phyloP scores from a whole-genome alignment of 2,329 filamentous ascomycete species.

The Paecilomyces variotii region DNA sequence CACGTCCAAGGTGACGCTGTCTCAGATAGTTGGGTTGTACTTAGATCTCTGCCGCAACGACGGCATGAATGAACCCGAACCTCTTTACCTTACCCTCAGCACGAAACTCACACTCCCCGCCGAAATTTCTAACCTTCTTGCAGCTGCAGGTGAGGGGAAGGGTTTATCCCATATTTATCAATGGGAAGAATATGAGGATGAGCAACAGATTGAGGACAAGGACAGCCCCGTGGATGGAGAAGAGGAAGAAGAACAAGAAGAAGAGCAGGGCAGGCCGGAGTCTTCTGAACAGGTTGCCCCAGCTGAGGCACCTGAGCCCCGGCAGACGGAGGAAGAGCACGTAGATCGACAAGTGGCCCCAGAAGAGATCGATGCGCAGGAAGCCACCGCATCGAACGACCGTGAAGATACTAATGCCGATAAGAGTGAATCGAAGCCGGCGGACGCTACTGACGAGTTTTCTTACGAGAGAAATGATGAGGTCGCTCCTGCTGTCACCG shows the following conservation, averaged over 20 bases:
- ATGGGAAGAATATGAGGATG: slow-evolving; percentile 44
- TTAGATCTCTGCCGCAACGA: slow-evolving; percentile 53
- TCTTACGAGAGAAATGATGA: slow-evolving; percentile 8
- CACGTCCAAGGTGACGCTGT: slow-evolving; percentile 43
- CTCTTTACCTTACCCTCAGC: slow-evolving; percentile 51
- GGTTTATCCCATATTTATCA: slow-evolving; percentile 44
- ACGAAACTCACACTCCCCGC: slow-evolving; percentile 47
- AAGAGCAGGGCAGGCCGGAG: neutral
- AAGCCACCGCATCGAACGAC: neutral
- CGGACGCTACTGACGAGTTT: slow-evolving; percentile 4
- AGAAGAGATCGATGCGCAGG: neutral
- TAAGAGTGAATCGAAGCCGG: slow-evolving; percentile 2
- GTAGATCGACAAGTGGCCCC: neutral
- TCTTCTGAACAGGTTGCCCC: neutral
- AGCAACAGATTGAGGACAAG: slow-evolving; percentile 21
- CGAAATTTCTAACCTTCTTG: slow-evolving; percentile 45
- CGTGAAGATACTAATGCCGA: neutral
- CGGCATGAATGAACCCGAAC: slow-evolving; percentile 43
- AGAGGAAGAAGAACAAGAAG: neutral
- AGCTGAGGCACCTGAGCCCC: neutral
- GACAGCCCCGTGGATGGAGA: slow-evolving; percentile 19
- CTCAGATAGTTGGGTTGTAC: slow-evolving; percentile 53
- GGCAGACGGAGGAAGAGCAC: neutral
- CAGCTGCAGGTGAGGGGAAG: slow-evolving; percentile 49
- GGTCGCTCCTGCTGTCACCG: slow-evolving; percentile 5